Evolutionary conservation across 768 basidiomycete species (phyloP).

Genomic region (Agrocybe praecox): DNA sequence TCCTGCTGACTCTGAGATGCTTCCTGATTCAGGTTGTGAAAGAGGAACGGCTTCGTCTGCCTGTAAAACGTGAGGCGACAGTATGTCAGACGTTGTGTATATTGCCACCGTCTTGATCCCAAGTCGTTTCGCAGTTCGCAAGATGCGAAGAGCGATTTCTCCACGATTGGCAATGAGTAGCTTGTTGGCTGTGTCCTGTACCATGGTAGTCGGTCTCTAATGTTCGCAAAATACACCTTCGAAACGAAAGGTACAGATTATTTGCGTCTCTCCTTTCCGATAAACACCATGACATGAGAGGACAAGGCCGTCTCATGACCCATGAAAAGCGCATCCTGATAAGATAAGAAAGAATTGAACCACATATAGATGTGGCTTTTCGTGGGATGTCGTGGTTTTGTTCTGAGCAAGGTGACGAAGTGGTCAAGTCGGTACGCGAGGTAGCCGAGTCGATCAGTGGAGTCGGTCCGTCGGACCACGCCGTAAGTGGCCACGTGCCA

Average conservation of each 20-base stretch:
- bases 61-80: slow-evolving; percentile 57
- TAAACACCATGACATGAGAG: background rate
- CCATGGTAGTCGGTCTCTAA: background rate
- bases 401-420: no score
- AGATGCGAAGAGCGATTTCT: slow-evolving; percentile 69
- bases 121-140: slow-evolving; percentile 55
- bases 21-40: slow-evolving; percentile 2
- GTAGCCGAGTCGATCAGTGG: no score
- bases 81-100: slow-evolving; percentile 60
- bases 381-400: no score
- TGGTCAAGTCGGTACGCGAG: no score
- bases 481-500: no score
- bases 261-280: background rate
- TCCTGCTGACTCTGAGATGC: slow-evolving; percentile 39
- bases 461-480: no score
- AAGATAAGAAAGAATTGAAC: no score
- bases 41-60: slow-evolving; percentile 53
- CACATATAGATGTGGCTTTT: no score
- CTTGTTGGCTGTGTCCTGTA: slow-evolving; percentile 34
- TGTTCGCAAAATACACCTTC: no score
- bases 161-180: slow-evolving; percentile 73
- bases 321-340: no score
- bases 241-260: background rate
- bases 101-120: slow-evolving; percentile 57
- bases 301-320: background rate